phyloP scores from a whole-genome alignment of 441 rosid species.

The Kokia cookei region DNA sequence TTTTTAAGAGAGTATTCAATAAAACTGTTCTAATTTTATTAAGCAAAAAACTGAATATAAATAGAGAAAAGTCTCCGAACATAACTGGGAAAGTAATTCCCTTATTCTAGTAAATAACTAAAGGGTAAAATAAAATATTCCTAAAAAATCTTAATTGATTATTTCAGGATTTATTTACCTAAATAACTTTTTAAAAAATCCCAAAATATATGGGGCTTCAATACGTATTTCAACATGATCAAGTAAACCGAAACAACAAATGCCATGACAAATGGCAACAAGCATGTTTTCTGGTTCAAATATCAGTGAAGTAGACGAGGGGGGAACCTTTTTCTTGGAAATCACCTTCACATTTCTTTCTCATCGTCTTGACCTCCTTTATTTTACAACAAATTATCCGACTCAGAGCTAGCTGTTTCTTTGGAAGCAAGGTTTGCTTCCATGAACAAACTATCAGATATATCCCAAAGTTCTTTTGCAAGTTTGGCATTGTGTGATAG shows the following conservation, averaged over 20 bases:
- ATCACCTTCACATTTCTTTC: not conserved
- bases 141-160: too few relatives aligned
- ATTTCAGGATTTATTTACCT: too few relatives aligned
- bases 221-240: not conserved
- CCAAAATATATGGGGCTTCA: too few relatives aligned
- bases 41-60: too few relatives aligned
- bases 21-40: too few relatives aligned
- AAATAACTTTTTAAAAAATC: too few relatives aligned
- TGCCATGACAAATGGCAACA: not conserved
- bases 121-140: too few relatives aligned
- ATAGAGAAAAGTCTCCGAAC: too few relatives aligned
- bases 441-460: slow-evolving; percentile 38
- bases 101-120: too few relatives aligned
- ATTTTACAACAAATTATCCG: not conserved
- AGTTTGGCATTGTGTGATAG: slow-evolving; percentile 39
- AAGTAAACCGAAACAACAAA: not conserved
- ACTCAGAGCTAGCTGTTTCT: not conserved
- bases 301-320: not conserved
- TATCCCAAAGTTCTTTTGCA: slow-evolving; percentile 63
- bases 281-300: not conserved
- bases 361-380: not conserved
- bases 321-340: too few relatives aligned
- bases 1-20: too few relatives aligned
- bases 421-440: slow-evolving; percentile 30
- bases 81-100: too few relatives aligned